These are phyloP conservation scores for Paspalum vaginatum DNA, from an alignment of 176 grass and related monocot species.

Conservation along the genomic window DNA sequence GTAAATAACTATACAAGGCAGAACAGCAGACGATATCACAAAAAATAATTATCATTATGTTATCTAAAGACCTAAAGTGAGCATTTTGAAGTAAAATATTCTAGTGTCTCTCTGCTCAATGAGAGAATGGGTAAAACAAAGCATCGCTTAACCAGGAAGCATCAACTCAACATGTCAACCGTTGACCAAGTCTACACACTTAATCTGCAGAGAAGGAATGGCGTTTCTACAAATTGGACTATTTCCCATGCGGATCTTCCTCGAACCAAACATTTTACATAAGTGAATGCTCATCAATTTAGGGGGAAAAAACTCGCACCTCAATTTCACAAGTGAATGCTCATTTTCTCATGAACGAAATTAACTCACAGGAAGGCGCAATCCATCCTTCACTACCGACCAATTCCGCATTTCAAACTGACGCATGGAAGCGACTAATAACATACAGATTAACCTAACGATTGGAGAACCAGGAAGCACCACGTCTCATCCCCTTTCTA, in stretches of 20 bases:
- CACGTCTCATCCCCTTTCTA: not conserved
- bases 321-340: slow-evolving; percentile 4
- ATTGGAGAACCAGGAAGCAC: not conserved
- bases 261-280: not conserved
- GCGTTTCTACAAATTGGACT: slow-evolving; percentile 16
- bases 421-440: not conserved
- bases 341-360: not conserved
- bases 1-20: not conserved
- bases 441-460: not conserved
- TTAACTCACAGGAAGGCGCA: not conserved
- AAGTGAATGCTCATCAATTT: not conserved
- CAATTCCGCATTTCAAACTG: slow-evolving; percentile 20
- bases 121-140: slow-evolving; percentile 11
- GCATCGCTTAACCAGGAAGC: slow-evolving; percentile 13
- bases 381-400: not conserved
- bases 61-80: not conserved
- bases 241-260: slow-evolving; percentile 4
- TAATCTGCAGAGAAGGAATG: slow-evolving; percentile 23
- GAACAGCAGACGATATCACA: not conserved
- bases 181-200: slow-evolving; percentile 22
- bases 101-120: not conserved
- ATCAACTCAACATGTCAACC: slow-evolving; percentile 13
- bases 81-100: slow-evolving; percentile 8
- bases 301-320: not conserved
- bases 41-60: not conserved